These are phyloP conservation scores for Phycomyces nitens DNA, from an alignment of 192 early-diverging fungal species.

Conservation along the genomic window DNA sequence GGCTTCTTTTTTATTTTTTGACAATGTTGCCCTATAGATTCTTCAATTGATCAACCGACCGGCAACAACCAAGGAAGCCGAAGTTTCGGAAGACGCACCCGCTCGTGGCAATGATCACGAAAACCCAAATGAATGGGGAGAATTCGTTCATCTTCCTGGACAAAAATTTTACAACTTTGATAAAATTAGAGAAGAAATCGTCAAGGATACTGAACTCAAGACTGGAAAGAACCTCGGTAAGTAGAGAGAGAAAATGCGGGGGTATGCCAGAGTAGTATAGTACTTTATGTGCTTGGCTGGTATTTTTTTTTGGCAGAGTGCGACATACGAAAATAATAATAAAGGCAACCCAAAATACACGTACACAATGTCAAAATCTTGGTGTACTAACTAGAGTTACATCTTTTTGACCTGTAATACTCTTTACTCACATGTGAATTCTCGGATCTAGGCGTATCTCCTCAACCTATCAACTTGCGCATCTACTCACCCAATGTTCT, in stretches of 20 bases:
- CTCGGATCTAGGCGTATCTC: constrained; percentile 70
- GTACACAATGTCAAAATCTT: no score
- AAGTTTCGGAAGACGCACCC: constrained; percentile 5
- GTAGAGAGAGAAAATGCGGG: background rate
- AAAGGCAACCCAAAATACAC: no score
- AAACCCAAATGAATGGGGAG: constrained; percentile 93
- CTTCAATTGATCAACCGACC: constrained; percentile 97
- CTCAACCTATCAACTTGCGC: constrained; percentile 94
- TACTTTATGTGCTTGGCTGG: no score
- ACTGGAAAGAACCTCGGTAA: constrained; percentile 72
- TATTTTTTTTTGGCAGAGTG: no score
- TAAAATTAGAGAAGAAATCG: constrained; percentile 96
- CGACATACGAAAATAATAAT: no score
- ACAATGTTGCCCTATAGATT: constrained; percentile 15
- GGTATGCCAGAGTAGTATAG: no score
- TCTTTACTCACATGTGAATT: no score
- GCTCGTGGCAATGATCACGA: constrained; percentile 31
- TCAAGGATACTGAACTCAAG: constrained; percentile 87
- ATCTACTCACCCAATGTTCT: constrained; percentile 98
- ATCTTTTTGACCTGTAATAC: no score
- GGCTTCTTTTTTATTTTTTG: background rate
- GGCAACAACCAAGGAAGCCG: constrained; percentile 40
- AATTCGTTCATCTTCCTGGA: constrained; percentile 97
- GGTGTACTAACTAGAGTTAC: no score
- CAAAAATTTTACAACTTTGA: constrained; percentile 95